Evolutionary conservation across 2,329 filamentous ascomycete genomes (phyloP), one percentile per base, ranked within the genome.

Genomic region (Rosellinia necatrix): DNA sequence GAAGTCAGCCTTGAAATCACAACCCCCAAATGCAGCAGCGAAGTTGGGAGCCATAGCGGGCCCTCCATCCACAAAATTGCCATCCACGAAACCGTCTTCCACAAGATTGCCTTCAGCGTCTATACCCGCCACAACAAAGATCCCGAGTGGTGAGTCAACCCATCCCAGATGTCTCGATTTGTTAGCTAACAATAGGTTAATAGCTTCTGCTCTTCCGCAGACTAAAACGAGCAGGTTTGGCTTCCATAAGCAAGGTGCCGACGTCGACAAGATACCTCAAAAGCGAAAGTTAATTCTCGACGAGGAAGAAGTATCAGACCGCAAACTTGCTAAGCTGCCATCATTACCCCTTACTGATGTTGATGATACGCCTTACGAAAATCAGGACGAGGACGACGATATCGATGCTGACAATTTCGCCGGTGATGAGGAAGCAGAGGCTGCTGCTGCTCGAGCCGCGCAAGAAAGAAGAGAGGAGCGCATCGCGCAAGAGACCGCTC

Each of bases 301-400:
- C 58, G 93, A 97, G 68, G 93, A 97, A 66, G 91, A 96, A 67
- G 87, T 86, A 27, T 89, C 88, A 2, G 87, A 90, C 69, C 90
- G 92, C 71, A 97, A 96, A 76, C 83, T 99, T 63, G 91, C 91
- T 70, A 94, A 92, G 75, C 85, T 99, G 58, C 92, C 93, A 55
- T 88, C 88, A 63, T 84, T 90, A 56, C 83, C 88, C 50, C 78
- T 90, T 50, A 83, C 87, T 68, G 82, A 82, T 63, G 74, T 80
- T 59, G 83, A 87, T 61, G 78, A 82, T 70, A 80, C 81, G 56
- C 79, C 82, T 64, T 82, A 86, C 71, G 81, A 78, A 67, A 81
- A 83, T 68, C 81, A 85, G 71, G 79, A 79, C 55, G 81, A 81
- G 44, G 84, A 86, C 53, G 86, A 84, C 43, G 87, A 88, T 50